Evolutionary conservation across 2,329 filamentous ascomycete genomes (phyloP).

Genomic region (Clonostachys rhizophaga): DNA sequence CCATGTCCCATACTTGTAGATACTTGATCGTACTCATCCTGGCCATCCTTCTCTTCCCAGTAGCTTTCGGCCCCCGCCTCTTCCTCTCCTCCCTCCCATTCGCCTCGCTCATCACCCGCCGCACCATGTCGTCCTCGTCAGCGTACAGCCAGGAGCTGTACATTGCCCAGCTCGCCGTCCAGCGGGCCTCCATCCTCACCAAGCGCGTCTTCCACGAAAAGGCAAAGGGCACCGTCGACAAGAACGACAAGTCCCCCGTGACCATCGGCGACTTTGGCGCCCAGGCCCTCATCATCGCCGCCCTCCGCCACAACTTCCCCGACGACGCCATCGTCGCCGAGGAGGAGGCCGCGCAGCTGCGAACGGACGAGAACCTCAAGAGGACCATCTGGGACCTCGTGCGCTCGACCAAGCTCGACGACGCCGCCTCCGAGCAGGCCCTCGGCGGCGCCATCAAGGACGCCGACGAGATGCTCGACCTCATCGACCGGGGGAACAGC

Average conservation of each 20-base stretch:
- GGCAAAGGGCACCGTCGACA: constrained; percentile 84
- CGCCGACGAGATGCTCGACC: constrained; percentile 61
- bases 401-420: constrained; percentile 61
- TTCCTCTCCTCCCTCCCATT: constrained; percentile 4
- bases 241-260: constrained; percentile 93
- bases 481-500: constrained; percentile 66
- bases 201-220: constrained; percentile 66
- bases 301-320: constrained; percentile 86
- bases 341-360: constrained; percentile 81
- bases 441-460: constrained; percentile 64
- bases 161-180: constrained; percentile 83
- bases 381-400: constrained; percentile 78
- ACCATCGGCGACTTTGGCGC: constrained; percentile 98
- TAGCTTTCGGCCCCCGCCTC: constrained; percentile 9
- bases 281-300: constrained; percentile 91
- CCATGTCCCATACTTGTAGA: no score
- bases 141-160: constrained; percentile 73
- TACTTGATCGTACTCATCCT: constrained; percentile 2
- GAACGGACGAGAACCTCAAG: constrained; percentile 64
- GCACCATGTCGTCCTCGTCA: constrained; percentile 10
- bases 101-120: constrained; percentile 5
- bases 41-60: constrained; percentile 6
- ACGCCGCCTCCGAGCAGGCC: constrained; percentile 52
- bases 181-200: constrained; percentile 60
- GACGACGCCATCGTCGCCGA: constrained; percentile 89